Evolutionary conservation across 371 early-diverging fungal species (phyloP), one percentile per base, ranked within the genome.

Genomic region (Zychaea mexicana): DNA sequence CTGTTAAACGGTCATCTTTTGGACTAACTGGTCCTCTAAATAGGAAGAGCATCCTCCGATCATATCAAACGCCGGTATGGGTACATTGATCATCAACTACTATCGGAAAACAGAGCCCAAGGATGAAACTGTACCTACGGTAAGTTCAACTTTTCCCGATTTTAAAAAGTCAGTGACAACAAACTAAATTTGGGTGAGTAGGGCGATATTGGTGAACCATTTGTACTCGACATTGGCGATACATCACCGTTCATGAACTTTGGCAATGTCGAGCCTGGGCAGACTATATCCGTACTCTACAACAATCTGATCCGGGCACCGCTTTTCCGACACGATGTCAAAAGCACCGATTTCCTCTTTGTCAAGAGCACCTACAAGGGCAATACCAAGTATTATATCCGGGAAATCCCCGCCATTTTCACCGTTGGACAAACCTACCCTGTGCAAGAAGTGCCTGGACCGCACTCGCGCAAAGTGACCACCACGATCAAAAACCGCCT

Each of bases 291-390:
- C 38, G 92, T 92, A 0, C 64, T 99, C 30, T 92, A 94, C 69
- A 99, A 99, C 83, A 99, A 99, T 72, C 76, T 99, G 73, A 90
- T 96, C 67, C 91, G 96, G 28, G 99, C 99, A 1, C 99, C 99
- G 0, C 71, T 99, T 19, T 99, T 98, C 74, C 83, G 85, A 39
- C 99, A 99, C 46, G 80, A 84, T 27, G 74, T 83, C 3, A 72
- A 85, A 28, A 68, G 83, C 32, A 92, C 92, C 1, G 99, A 98
- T 69, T 98, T 96, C 76, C 73, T 97, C 57, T 70, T 98, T 2
- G 87, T 98, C 57, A 79, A 89, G 55, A 85, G 84, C 42, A 91
- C 89, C 0, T 88, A 86, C 60, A 91, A 93, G 63, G 89, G 88
- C 28, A 85, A 90, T 30, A 81, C 85, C 27, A 92, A 88, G 64